Base-by-base conservation (phyloP, 345 rosid species). In the Eucalyptus leucophloia region DNA sequence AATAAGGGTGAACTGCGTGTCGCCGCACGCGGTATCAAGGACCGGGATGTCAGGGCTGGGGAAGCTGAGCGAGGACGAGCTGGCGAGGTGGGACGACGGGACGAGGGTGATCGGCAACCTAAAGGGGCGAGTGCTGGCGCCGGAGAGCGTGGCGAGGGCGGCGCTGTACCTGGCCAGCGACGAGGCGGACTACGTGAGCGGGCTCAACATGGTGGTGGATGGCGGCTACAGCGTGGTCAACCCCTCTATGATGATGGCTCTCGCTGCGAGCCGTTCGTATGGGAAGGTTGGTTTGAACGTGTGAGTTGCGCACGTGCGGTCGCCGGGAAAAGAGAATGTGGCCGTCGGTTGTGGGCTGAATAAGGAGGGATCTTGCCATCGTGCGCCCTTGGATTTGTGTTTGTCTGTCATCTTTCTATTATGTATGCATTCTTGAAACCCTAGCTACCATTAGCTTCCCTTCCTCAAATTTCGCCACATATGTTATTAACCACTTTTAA, bases 161-260 rank as follows among this genome's bases (percentile, higher is more conserved):
- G 93, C 90, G 5, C 30, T 92, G 9, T 92, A 82, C 58, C 85
- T 93, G 92, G 91, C 94, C 28, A 91, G 93, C 26, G 93, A 93
- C 86, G 94, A 92, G 58, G 92, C 94, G 2, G 87, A 81, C 53
- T 92, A 92, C 86, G 92, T 92, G 77, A 93, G 92, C 81, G 93
- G 93, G 16, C 37, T 89, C 11, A 92, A 93, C 86, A 90, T 93
- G 17, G 88, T 92, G 85, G 87, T 92, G 42, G 95, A 93, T 83
- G 94, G 95, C 30, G 93, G 92, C 16, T 88, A 30, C 42, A 87
- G 91, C n/a, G n/a, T 58, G 13, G 90, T 91, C 7, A 92, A 93
- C 91, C 91, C 94, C 28, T 77, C 90, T 18, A 2, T 91, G 47
- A 10, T 88, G 60, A 90, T 10, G 89, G 88, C 88, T 80, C 51